A percentile compares a stretch with the other conserved stretches of the same genome.
Conservation (phyloP, 352 stramenopile genomes). For the Paralagenidium karlingii region DNA sequence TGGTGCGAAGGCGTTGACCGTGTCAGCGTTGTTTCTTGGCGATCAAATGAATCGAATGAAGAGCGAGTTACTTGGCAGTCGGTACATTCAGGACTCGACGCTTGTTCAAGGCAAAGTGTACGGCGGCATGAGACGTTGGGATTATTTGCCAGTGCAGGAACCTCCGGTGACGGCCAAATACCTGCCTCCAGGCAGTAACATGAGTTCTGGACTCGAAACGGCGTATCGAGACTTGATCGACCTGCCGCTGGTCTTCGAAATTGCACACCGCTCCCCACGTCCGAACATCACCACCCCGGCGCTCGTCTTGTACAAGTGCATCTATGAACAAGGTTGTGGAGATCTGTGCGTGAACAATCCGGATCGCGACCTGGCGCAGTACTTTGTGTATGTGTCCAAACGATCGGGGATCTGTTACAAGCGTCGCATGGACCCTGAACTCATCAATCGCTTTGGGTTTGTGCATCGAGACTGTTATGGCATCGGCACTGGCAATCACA, state of each 20-base stretch:
- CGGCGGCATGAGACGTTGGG: neutral
- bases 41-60: constrained; percentile 1
- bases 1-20: no score
- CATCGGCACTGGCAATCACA: constrained; percentile 1
- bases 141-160: neutral
- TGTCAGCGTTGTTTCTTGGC: constrained; percentile 1
- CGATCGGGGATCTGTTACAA: constrained; percentile 1
- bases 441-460: constrained; percentile 1
- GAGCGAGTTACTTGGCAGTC: neutral
- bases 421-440: no score
- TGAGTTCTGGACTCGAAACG: neutral
- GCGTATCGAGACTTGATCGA: neutral
- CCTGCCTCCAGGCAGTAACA: neutral
- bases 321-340: constrained; percentile 1
- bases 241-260: neutral
- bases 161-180: neutral
- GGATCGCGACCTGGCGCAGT: neutral
- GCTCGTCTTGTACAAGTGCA: constrained; percentile 2
- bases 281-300: neutral
- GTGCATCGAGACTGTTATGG: constrained; percentile 1
- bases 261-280: neutral
- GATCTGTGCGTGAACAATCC: constrained; percentile 1
- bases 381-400: neutral
- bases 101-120: neutral
- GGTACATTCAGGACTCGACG: constrained; percentile 1